Evolutionary conservation across 108 stramenopile species (phyloP), one percentile per base, ranked within the genome.

Genomic region (Skeletonema menzelii): DNA sequence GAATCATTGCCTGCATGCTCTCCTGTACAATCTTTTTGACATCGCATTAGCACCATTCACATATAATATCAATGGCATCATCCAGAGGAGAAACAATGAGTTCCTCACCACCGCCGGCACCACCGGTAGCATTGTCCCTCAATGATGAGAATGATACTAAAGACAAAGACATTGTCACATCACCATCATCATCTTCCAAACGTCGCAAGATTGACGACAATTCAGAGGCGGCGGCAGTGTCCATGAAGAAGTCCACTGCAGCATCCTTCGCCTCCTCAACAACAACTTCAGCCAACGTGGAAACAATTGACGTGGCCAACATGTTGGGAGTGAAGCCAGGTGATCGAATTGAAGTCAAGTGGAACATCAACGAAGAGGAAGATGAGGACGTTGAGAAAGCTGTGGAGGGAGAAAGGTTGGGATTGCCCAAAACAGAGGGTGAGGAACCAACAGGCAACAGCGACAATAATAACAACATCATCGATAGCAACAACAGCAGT

Each of bases 281-380:
- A 17, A 20, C 20, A 3, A 20, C 47, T 22, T 13, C 47, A n/a
- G 47, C 20, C 47, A 49, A 8, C 20, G 22, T 49, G 17, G 47
- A 49, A 34, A 24, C 62, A 34, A 32, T 59, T 27, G 77, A 79
- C 60, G 69, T 79, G 17, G 69, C 77, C 65, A 31, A 46, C 8
- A 5, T 19, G 0, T 61, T 72, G 1, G 30, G 27, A 47, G 42
- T 79, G 53, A 24, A 61, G 20, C 31, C 35, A 22, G 77, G 77
- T 19, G 49, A 70, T 42, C 70, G 77, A 59, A 28, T 79, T 66
- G 70, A 79, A 67, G 77, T 70, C 20, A 65, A 78, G 56, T 78
- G 69, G 69, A 70, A 57, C 49, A 78, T 71, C 44, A 13, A 22
- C 40, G 70, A 69, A 0, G 72, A 63, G 4, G 55, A 42, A 1